Conservation (phyloP, 768 basidiomycete species). For the Boletus rubropictus region DNA sequence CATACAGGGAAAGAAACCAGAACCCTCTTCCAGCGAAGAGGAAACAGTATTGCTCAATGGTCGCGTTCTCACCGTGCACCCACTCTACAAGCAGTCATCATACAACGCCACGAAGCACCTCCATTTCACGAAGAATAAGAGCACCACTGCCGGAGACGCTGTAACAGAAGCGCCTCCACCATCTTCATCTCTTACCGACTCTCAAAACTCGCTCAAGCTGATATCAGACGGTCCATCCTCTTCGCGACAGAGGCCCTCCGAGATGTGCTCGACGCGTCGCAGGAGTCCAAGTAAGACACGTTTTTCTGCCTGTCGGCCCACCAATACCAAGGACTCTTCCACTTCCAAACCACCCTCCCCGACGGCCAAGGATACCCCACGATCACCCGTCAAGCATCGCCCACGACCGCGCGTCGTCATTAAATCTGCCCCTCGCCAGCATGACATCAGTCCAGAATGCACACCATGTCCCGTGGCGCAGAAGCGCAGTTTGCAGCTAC, state of each 20-base stretch:
- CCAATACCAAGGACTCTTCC: slow-evolving; percentile 1
- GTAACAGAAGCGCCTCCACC: slow-evolving; percentile 10
- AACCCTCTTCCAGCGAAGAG: neutral
- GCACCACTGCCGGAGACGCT: neutral
- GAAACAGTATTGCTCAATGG: slow-evolving; percentile 16
- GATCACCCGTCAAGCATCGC: slow-evolving; percentile 4
- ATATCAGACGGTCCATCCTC: slow-evolving; percentile 16
- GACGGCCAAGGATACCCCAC: neutral
- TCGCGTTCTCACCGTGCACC: slow-evolving; percentile 17
- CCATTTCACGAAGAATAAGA: slow-evolving; percentile 35
- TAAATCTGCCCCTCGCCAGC: neutral
- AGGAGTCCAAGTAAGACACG: neutral
- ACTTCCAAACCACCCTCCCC: slow-evolving; percentile 1
- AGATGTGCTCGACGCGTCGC: slow-evolving; percentile 3
- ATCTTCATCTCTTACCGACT: slow-evolving; percentile 19
- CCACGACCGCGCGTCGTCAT: slow-evolving; percentile 12
- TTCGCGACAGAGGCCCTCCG: neutral
- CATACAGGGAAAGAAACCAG: slow-evolving; percentile 3
- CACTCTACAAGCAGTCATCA: slow-evolving; percentile 19
- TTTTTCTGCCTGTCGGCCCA: neutral
- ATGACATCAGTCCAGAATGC: slow-evolving; percentile 11
- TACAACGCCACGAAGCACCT: neutral
- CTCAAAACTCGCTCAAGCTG: slow-evolving; percentile 21
- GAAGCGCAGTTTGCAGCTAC: slow-evolving; percentile 1
- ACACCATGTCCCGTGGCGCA: slow-evolving; percentile 13